Conservation (phyloP, 2,329 filamentous ascomycete genomes). For the Botryosphaeria agaves region DNA sequence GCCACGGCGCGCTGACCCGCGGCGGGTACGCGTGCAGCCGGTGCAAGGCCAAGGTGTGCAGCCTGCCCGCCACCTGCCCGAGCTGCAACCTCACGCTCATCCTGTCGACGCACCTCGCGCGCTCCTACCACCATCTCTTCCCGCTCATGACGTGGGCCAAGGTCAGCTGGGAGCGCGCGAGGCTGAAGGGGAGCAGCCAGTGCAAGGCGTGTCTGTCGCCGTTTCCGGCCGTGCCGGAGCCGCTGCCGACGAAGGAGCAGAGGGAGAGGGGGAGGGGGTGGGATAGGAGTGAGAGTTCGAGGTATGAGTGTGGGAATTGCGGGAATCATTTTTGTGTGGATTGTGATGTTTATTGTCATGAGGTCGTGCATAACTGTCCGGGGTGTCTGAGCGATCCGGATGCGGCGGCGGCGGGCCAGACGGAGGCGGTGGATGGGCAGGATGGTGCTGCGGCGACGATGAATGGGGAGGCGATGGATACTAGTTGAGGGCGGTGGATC, state of each 20-base stretch:
- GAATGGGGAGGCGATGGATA: no score
- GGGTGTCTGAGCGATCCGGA: slow-evolving; percentile 46
- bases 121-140: slow-evolving; percentile 89
- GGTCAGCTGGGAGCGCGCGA: slow-evolving; percentile 65
- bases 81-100: slow-evolving; percentile 85
- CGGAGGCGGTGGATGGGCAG: no score
- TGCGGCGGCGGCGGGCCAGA: neutral
- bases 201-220: slow-evolving; percentile 64
- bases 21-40: slow-evolving; percentile 86
- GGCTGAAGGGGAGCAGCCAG: slow-evolving; percentile 24
- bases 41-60: slow-evolving; percentile 78
- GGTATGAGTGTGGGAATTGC: slow-evolving; percentile 84
- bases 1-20: slow-evolving; percentile 64
- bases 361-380: slow-evolving; percentile 89
- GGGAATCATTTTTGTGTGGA: slow-evolving; percentile 91
- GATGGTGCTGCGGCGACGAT: no score
- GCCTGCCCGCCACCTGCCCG: slow-evolving; percentile 77
- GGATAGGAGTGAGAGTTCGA: slow-evolving; percentile 51
- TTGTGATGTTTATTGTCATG: slow-evolving; percentile 89
- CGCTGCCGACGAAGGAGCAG: slow-evolving; percentile 2
- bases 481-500: no score
- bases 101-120: slow-evolving; percentile 77
- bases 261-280: slow-evolving; percentile 5
- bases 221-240: slow-evolving; percentile 40
- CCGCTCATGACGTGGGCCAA: slow-evolving; percentile 81